Base-by-base conservation (phyloP, 2,329 filamentous ascomycete species). In the Fusarium oxysporum region DNA sequence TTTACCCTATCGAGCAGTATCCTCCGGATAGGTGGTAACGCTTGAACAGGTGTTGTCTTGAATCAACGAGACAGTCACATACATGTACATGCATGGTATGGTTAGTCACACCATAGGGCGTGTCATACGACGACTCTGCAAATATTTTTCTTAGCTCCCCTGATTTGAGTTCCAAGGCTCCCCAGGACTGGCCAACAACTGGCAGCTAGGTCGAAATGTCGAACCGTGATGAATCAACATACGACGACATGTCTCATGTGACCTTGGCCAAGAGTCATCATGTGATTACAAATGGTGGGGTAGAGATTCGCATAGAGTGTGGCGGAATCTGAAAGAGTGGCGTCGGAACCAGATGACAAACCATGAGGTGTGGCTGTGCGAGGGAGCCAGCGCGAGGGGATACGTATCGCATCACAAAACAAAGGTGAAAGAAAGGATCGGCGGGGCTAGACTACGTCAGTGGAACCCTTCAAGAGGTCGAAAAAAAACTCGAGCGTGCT, bases 361-460 rank as follows among this genome's bases (percentile, higher is more conserved):
- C 55, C 33, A 43, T 10, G 10, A 62, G 23, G 32, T 70, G 75
- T 79, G 77, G 77, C 77, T 78, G 77, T 74, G 77, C 65, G 19
- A 16, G 21, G 28, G 30, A 53, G 48, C 30, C 11, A 17, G 47
- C 44, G 17, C 23, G 43, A 25, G 25, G 48, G 70, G 68, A 62
- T 70, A 44, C 37, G 16, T 25, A 30, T 50, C 30, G 11, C 28
- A 32, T 32, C 37, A 37, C n/a, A 41, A 51, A 23, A 30, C 17
- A 35, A 45, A 55, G 44, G 50, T 48, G 38, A 12, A 30, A 30
- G 28, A 14, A 67, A 60, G 38, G 73, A 77, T 77, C 75, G 70
- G 63, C 70, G 72, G 70, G 54, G 62, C 63, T 67, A 64, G 71
- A 68, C 62, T 77, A 77, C 75, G 75, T 78, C 76, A 75, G 72